Evolutionary conservation across 2,329 filamentous ascomycete genomes (phyloP).

Genomic region (Chrysosporium queenslandicum): DNA sequence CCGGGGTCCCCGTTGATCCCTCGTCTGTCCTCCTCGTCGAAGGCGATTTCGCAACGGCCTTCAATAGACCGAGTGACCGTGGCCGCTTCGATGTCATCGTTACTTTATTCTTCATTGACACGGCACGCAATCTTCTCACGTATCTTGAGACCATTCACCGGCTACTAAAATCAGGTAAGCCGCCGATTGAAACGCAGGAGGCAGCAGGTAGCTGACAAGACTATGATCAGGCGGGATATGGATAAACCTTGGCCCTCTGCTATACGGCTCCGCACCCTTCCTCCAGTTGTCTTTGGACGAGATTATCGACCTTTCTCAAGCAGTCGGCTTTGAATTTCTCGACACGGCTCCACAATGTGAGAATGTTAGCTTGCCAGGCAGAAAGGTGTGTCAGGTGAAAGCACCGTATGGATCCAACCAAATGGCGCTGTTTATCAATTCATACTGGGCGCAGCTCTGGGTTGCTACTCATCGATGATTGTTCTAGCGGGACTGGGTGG

Average conservation of each 20-base stretch:
- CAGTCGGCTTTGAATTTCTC: slow-evolving; percentile 45
- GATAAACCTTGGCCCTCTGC: slow-evolving; percentile 48
- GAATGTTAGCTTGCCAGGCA: slow-evolving; percentile 34
- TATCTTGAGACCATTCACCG: slow-evolving; percentile 47
- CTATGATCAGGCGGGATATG: slow-evolving; percentile 39
- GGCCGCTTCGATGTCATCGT: slow-evolving; percentile 42
- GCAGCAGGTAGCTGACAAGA: neutral
- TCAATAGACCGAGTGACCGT: slow-evolving; percentile 17
- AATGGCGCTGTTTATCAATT: slow-evolving; percentile 43
- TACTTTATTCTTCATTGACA: slow-evolving; percentile 54
- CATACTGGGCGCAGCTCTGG: slow-evolving; percentile 49
- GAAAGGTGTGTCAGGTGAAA: slow-evolving; percentile 37
- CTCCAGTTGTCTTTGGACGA: slow-evolving; percentile 49
- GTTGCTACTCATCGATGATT: slow-evolving; percentile 27
- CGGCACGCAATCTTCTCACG: slow-evolving; percentile 45
- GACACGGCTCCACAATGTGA: slow-evolving; percentile 38
- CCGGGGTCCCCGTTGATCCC: slow-evolving; percentile 33
- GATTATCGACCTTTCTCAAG: slow-evolving; percentile 40
- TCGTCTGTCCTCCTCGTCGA: slow-evolving; percentile 39
- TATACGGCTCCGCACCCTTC: slow-evolving; percentile 47
- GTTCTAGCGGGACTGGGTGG: neutral
- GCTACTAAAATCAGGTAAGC: slow-evolving; percentile 29
- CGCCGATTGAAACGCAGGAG: neutral
- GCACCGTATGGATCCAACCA: slow-evolving; percentile 47
- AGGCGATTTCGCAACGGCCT: slow-evolving; percentile 46